Evolutionary conservation across 495 filamentous ascomycete genomes (phyloP).

Genomic region (Hypoxylon perforatum): DNA sequence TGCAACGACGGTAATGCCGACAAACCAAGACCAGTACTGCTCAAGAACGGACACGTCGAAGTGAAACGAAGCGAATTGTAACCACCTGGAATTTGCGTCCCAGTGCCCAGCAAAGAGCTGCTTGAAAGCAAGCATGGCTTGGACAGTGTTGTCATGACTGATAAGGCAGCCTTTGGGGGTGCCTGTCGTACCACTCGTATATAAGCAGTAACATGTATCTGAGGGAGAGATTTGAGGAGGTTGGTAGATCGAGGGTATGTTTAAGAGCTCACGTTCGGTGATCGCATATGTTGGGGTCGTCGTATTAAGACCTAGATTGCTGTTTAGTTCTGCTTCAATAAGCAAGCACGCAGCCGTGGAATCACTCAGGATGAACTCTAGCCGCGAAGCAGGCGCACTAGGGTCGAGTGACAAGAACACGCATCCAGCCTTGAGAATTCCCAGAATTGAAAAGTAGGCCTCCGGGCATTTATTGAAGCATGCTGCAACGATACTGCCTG

Average conservation of each 20-base stretch:
- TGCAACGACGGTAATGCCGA: conserved; percentile 81
- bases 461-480: conserved; percentile 86
- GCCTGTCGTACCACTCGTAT: conserved; percentile 86
- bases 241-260: conserved; percentile 32
- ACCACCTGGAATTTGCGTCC: conserved; percentile 75
- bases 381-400: conserved; percentile 68
- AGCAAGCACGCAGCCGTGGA: conserved; percentile 66
- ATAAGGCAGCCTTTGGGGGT: conserved; percentile 82
- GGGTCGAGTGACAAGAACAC: conserved; percentile 82
- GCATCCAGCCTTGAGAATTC: conserved; percentile 84
- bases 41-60: conserved; percentile 91
- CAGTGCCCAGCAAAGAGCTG: conserved; percentile 75
- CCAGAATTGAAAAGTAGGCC: conserved; percentile 81
- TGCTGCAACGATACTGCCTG: conserved; percentile 72
- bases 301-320: conserved; percentile 43
- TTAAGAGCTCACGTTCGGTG: conserved; percentile 45
- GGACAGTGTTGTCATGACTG: conserved; percentile 78
- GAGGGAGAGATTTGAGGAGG: conserved; percentile 48
- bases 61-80: conserved; percentile 90
- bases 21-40: conserved; percentile 90
- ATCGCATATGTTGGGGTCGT: conserved; percentile 50
- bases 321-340: conserved; percentile 41
- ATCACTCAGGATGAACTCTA: conserved; percentile 73
- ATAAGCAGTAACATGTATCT: conserved; percentile 76
- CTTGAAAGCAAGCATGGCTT: conserved; percentile 80